Evolutionary conservation across 2,329 filamentous ascomycete genomes (phyloP).

Genomic region (Reticulascus tulasneorum): DNA sequence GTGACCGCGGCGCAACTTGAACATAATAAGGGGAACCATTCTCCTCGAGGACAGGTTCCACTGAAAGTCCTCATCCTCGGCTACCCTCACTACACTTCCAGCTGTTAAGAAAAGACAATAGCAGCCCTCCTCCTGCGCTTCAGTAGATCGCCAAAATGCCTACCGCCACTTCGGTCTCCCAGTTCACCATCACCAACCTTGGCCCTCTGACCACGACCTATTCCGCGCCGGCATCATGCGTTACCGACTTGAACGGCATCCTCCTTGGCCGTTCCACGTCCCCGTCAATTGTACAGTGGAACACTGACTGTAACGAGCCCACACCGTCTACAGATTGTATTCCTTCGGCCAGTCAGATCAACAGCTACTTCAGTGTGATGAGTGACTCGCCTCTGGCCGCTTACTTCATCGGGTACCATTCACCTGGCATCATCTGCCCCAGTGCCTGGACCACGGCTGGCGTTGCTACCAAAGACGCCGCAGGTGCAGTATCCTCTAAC

Average conservation of each 20-base stretch:
- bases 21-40: too few species aligned
- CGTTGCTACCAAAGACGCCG: constrained; percentile 2
- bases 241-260: constrained; percentile 8
- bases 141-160: constrained; percentile 17
- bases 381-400: not conserved
- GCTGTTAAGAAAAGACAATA: not conserved
- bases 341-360: constrained; percentile 15
- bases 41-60: too few species aligned
- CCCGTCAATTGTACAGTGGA: not conserved
- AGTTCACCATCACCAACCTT: constrained; percentile 20
- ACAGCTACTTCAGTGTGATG: constrained; percentile 11
- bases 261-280: constrained; percentile 1
- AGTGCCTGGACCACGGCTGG: constrained; percentile 20
- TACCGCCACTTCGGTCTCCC: constrained; percentile 14
- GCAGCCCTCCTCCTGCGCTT: too few species aligned
- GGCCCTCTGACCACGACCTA: constrained; percentile 26
- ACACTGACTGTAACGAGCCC: too few species aligned
- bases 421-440: constrained; percentile 19
- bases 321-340: constrained; percentile 14
- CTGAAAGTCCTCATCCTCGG: too few species aligned
- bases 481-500: constrained; percentile 3
- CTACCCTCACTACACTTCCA: too few species aligned
- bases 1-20: too few species aligned
- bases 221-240: constrained; percentile 20
- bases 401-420: constrained; percentile 16